Conservation (phyloP, 192 early-diverging fungal genomes). For the Coemansia aciculifera region DNA sequence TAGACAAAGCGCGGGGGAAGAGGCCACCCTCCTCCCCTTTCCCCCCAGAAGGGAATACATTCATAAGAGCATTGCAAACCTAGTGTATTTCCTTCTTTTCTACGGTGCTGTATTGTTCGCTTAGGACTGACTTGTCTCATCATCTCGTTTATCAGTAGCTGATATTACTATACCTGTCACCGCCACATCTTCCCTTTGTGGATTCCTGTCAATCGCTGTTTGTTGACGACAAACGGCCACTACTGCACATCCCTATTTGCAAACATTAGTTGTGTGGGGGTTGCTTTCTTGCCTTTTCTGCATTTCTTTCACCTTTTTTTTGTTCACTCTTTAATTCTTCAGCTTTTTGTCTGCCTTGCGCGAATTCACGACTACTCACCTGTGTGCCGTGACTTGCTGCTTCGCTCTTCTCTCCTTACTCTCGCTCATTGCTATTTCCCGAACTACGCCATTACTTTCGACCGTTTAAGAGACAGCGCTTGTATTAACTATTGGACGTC, state of each 20-base stretch:
- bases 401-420: background rate
- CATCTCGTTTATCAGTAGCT: background rate
- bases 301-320: slow-evolving; percentile 4
- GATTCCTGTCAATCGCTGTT: background rate
- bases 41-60: background rate
- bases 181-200: slow-evolving; percentile 2
- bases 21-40: background rate
- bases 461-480: background rate
- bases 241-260: background rate
- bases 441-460: background rate
- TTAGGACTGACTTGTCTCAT: background rate
- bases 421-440: background rate
- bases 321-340: background rate
- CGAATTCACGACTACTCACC: background rate
- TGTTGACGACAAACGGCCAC: background rate
- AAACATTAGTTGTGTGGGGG: background rate
- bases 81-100: background rate
- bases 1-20: background rate
- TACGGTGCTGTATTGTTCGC: background rate
- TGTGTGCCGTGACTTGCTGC: background rate
- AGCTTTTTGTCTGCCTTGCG: background rate
- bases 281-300: background rate
- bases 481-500: background rate
- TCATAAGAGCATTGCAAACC: background rate
- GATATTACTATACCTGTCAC: background rate